A percentile compares a stretch with the other conserved stretches of the same genome.
phyloP scores from a whole-genome alignment of 2,329 filamentous ascomycete species.

The Venturia effusa region DNA sequence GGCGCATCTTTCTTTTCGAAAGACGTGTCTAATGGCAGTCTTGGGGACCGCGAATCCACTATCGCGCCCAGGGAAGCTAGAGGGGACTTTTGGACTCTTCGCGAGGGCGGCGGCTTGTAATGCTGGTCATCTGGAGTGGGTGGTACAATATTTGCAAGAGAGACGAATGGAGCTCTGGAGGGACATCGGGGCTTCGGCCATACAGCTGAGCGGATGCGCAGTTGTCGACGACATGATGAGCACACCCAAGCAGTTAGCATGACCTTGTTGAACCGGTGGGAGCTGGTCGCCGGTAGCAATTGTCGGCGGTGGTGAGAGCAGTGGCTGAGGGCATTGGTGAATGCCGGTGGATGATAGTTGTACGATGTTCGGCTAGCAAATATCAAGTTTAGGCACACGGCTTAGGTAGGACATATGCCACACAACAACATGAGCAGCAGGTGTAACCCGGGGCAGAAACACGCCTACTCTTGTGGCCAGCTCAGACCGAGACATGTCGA shows the following conservation, averaged over 20 bases:
- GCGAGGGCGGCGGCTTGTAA: neutral
- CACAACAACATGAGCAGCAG: no score
- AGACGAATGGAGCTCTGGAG: constrained; percentile 10
- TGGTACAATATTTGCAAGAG: constrained; percentile 5
- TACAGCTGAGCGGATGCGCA: neutral
- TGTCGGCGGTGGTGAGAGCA: neutral
- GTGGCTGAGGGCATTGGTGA: neutral
- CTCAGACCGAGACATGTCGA: no score
- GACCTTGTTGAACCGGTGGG: neutral
- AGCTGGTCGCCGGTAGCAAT: neutral
- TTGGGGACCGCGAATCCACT: neutral
- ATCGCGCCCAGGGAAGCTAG: neutral
- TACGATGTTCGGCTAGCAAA: no score
- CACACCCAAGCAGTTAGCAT: constrained; percentile 11
- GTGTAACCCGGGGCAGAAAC: no score
- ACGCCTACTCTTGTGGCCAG: no score
- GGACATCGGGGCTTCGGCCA: constrained; percentile 1
- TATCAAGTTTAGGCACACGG: no score
- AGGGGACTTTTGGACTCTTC: neutral
- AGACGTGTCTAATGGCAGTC: neutral
- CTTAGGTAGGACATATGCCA: no score
- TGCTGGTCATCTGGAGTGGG: neutral
- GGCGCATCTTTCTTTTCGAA: neutral
- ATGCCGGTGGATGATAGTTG: neutral
- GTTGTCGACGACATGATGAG: constrained; percentile 13